Conservation (phyloP, 179 eudicot genomes). For the Spergularia azorica region DNA sequence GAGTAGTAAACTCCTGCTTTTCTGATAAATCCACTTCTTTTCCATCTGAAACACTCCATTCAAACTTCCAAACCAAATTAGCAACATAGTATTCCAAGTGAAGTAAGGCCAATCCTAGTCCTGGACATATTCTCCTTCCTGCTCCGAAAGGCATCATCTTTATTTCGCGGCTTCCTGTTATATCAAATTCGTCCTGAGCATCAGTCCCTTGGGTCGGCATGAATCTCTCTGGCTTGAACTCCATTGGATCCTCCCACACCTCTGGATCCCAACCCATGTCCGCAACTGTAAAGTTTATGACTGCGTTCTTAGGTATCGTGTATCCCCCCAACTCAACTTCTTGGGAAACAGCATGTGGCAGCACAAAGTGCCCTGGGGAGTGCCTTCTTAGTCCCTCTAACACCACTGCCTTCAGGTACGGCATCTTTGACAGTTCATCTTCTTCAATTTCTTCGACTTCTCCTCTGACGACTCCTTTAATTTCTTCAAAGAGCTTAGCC, state of each 20-base stretch:
- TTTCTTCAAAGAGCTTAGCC: conserved; percentile 18
- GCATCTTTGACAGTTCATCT: conserved; percentile 15
- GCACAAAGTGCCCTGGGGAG: conserved; percentile 22
- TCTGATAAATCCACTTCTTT: conserved; percentile 17
- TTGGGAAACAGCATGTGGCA: conserved; percentile 22
- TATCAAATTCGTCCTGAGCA: neutral
- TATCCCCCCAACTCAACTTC: conserved; percentile 17
- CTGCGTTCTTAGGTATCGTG: conserved; percentile 5
- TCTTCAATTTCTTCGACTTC: conserved; percentile 1
- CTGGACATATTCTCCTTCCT: conserved; percentile 26
- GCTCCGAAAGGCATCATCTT: conserved; percentile 16
- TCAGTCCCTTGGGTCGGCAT: neutral
- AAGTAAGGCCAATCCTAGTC: conserved; percentile 16
- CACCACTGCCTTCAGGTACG: conserved; percentile 10
- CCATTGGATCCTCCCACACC: conserved; percentile 19
- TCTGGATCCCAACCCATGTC: conserved; percentile 22
- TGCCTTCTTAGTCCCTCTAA: conserved; percentile 22
- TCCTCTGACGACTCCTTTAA: conserved; percentile 2
- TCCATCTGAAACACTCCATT: conserved; percentile 16
- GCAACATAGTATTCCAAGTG: conserved; percentile 26
- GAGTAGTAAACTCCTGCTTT: conserved; percentile 22
- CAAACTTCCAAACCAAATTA: conserved; percentile 21
- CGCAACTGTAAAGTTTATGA: conserved; percentile 17
- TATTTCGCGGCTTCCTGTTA: conserved; percentile 23
- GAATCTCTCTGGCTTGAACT: conserved; percentile 24